These are phyloP conservation scores for Sclerotinia spermophila DNA, from an alignment of 2,329 filamentous ascomycete genomes.

Conservation along the genomic window DNA sequence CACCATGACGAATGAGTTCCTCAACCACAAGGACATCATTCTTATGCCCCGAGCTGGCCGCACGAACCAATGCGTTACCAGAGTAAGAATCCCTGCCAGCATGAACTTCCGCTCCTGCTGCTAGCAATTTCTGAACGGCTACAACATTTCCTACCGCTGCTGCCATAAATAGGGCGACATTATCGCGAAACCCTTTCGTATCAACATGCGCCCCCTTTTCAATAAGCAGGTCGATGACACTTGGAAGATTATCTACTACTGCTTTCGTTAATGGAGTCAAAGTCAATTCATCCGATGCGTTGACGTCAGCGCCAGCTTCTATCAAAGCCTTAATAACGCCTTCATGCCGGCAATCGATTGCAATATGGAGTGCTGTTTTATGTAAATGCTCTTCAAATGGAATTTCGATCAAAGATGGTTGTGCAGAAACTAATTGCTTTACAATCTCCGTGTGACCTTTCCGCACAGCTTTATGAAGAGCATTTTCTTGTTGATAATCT, in stretches of 20 bases:
- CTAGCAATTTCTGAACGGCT: neutral
- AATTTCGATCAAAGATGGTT: neutral
- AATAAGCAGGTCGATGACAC: neutral
- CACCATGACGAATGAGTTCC: neutral
- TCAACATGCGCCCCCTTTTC: neutral
- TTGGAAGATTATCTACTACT: neutral
- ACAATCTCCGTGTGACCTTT: neutral
- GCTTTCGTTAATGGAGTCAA: neutral
- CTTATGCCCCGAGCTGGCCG: neutral
- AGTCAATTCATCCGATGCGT: neutral
- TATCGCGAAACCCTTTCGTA: neutral
- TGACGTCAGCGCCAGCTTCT: neutral
- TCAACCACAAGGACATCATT: neutral
- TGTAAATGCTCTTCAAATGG: neutral
- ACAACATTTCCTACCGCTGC: neutral
- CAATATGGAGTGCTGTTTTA: conserved; percentile 1
- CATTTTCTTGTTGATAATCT: neutral
- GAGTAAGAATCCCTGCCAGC: neutral
- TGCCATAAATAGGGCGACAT: neutral
- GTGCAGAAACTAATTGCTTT: neutral
- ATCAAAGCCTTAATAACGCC: neutral
- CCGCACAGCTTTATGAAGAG: neutral
- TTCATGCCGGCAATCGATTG: neutral
- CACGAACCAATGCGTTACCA: neutral
- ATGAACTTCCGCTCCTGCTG: conserved; percentile 6